A percentile compares a stretch with the other conserved stretches of the same genome.
Conservation (phyloP, 257 asterid species). For the Paulownia fortunei region DNA sequence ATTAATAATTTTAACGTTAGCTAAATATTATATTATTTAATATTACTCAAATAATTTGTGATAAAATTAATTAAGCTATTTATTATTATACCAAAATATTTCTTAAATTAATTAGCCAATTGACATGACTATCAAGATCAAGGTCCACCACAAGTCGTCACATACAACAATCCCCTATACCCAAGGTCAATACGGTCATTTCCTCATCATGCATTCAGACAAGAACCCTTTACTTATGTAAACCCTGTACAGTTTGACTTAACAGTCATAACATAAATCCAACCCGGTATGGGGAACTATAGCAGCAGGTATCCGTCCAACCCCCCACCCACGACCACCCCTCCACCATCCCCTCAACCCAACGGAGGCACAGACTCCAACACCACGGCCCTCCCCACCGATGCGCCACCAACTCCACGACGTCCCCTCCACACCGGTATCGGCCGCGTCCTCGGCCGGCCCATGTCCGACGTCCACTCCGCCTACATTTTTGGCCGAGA, state of each 20-base stretch:
- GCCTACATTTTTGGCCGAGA: conserved; percentile 67
- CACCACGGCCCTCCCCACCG: conserved; percentile 49
- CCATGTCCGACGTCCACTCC: conserved; percentile 63
- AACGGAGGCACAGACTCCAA: conserved; percentile 16
- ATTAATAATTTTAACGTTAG: too few species aligned
- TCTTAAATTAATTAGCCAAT: too few species aligned
- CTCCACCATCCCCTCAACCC: conserved; percentile 32
- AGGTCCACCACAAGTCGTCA: too few species aligned
- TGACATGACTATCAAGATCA: too few species aligned
- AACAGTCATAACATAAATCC: conserved; percentile 16
- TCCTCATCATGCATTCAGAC: not conserved
- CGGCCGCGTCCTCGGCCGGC: conserved; percentile 74
- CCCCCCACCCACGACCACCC: conserved; percentile 29
- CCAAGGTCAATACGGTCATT: too few species aligned
- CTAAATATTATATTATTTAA: too few species aligned
- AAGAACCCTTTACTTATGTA: not conserved
- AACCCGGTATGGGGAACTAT: conserved; percentile 56
- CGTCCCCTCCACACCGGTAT: conserved; percentile 44
- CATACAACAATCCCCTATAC: too few species aligned
- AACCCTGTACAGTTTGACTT: conserved; percentile 45
- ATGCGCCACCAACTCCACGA: conserved; percentile 57
- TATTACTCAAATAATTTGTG: too few species aligned
- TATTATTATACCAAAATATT: too few species aligned
- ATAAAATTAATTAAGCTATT: too few species aligned
- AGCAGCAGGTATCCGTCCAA: conserved; percentile 41